Evolutionary conservation across 2,329 filamentous ascomycete species (phyloP).

Genomic region (Fusarium bulbicola): DNA sequence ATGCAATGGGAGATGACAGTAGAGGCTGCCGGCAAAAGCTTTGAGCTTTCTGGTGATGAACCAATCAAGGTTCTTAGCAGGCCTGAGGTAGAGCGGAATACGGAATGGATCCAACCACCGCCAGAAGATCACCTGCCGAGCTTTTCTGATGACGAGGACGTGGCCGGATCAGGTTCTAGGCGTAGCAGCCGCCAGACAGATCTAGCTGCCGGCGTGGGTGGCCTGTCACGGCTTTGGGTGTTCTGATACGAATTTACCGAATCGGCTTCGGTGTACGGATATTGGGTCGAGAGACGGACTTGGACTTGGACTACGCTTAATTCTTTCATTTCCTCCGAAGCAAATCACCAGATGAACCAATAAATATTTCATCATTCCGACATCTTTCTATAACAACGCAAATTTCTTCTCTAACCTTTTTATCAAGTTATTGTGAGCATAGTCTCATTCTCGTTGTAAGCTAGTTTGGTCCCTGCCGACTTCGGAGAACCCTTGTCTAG

Average conservation of each 20-base stretch:
- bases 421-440: background rate
- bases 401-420: rapidly evolving
- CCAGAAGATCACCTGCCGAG: background rate
- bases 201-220: background rate
- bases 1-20: background rate
- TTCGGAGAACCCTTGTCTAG: background rate
- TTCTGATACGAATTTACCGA: background rate
- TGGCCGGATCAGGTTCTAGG: background rate
- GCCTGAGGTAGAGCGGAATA: background rate
- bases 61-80: background rate
- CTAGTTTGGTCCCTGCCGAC: background rate
- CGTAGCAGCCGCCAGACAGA: background rate
- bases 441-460: background rate
- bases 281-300: background rate
- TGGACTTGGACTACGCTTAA: too few relatives aligned
- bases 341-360: background rate
- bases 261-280: background rate
- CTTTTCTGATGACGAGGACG: background rate
- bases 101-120: background rate
- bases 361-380: background rate
- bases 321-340: background rate
- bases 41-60: background rate
- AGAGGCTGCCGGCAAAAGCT: background rate
- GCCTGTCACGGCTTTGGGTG: slow-evolving; percentile 2
- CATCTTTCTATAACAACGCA: rapidly evolving